Evolutionary conservation across 2,329 filamentous ascomycete genomes (phyloP), one percentile per base, ranked within the genome.

Genomic region (Blastomyces silverae): DNA sequence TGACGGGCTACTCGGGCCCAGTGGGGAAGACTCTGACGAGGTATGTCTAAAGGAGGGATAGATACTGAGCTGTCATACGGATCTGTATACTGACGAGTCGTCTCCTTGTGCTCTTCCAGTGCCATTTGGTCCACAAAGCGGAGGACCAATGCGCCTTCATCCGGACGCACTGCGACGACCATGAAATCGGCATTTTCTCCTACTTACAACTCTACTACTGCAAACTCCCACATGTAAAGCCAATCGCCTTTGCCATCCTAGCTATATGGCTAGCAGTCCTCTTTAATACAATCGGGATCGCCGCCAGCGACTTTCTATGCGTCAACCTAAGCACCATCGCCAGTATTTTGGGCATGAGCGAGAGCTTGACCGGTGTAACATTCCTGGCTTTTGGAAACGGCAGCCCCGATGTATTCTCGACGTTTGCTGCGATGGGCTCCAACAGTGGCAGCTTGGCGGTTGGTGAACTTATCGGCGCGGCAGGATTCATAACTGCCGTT

Each of bases 221-320:
- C 82, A 80, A 81, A 55, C 81, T 96, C 44, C 81, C 82, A 64
- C 77, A 85, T 63, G 86, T 82, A 17, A 88, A 91, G 73, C 87
- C 89, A 0, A 68, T 96, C 57, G 91, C 90, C n/a, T 95, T 99
- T 72, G 74, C 81, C 28, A 80, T 96, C 53, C 81, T 99, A 57
- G 84, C 91, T 20, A 71, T 87, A 66, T 99, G 94, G 94, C 84
- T 97, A 7, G 89, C 86, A 48, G 80, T 97, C 64, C 85, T 99
- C 8, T 99, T 99, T 78, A 93, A 90, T 70, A 97, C 94, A 17
- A 97, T 99, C 69, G 94, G 94, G 66, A 97, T 99, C 68, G 94
- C 94, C 17, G 94, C 94, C 28, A 97, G 92, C 77, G 94, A 99
- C 79, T 99, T 99, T 81, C 94, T 99, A 79, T 97, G 92, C 78